These are phyloP conservation scores for Ziziphus jujuba DNA, from an alignment of 306 rosid genomes.

Conservation along the genomic window DNA sequence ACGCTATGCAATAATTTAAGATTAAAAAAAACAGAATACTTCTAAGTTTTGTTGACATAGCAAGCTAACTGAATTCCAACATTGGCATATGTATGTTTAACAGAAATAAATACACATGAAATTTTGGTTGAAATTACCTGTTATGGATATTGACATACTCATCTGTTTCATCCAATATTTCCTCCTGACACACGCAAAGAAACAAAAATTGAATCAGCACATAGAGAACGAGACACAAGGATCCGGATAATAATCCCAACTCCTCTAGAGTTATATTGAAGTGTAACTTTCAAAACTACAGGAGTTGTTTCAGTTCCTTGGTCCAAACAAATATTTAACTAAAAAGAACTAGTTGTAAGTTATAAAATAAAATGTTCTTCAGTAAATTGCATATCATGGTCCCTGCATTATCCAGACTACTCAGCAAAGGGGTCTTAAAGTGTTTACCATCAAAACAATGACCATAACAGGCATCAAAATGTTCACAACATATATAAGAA, in stretches of 20 bases:
- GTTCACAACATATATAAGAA: no score
- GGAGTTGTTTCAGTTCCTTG: not conserved
- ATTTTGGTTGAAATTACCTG: conserved; percentile 50
- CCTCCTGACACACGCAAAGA: conserved; percentile 71
- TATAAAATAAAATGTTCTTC: no score
- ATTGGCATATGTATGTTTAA: not conserved
- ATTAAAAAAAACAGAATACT: not conserved
- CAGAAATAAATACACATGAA: not conserved
- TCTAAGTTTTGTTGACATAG: not conserved
- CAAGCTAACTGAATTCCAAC: not conserved
- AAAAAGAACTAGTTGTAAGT: not conserved
- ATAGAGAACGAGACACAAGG: conserved; percentile 8
- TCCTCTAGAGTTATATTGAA: no score
- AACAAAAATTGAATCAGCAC: conserved; percentile 25
- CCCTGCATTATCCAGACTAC: no score
- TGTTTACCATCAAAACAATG: no score
- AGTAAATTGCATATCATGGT: no score
- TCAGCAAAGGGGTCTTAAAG: no score
- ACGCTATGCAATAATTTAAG: no score
- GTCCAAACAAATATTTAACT: not conserved
- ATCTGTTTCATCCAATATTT: conserved; percentile 98
- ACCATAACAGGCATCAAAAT: not conserved
- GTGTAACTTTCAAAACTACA: no score
- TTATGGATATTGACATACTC: conserved; percentile 94
- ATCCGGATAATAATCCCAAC: not conserved